Evolutionary conservation across 441 rosid genomes (phyloP), one percentile per base, ranked within the genome.

Genomic region (Gossypium gossypioides): DNA sequence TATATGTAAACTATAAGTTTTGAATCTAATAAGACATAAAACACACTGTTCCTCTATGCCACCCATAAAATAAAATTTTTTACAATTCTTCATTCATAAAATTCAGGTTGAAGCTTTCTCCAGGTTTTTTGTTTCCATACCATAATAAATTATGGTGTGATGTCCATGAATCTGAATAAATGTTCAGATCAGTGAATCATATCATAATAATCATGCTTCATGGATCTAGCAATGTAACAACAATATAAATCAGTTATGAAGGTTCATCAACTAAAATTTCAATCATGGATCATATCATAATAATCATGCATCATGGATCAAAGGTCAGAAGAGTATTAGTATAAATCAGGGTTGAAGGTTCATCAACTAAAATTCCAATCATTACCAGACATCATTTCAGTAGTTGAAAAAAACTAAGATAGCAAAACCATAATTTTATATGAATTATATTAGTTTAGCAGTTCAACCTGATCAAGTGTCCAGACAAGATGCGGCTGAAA

Each of bases 401-500:
- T 0, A 25, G 32, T 19, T 0, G 4, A 54, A 12, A 6, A 34
- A 32, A 54, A 51, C 44, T 50, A 12, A 54, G 21, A 34, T 18
- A 54, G 50, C 51, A 69, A 52, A 69, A 52, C 12, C 19, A 34
- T 18, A 52, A 34, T 34, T 54, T 40, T 16, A 71, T 25, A n/a
- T 44, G 25, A 71, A 24, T 9, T n/a, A 40, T 21, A 50, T 67
- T 44, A 51, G 24, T 8, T 15, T 44, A 71, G 57, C 46, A 44
- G 27, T 59, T 67, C 24, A 75, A 89, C 99, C 99, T 92, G 95
- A 78, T 96, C 97, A 58, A 92, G 89, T 2, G 86, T 82, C 97
- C 96, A 90, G 73, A 88, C 84, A 82, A 92, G 96, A 78, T 90
- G 93, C n/a, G 92, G 84, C 89, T 84, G 98, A 76, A 89, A 91